Base-by-base conservation (phyloP, 441 rosid species). In the Pelargonium citronellum region DNA sequence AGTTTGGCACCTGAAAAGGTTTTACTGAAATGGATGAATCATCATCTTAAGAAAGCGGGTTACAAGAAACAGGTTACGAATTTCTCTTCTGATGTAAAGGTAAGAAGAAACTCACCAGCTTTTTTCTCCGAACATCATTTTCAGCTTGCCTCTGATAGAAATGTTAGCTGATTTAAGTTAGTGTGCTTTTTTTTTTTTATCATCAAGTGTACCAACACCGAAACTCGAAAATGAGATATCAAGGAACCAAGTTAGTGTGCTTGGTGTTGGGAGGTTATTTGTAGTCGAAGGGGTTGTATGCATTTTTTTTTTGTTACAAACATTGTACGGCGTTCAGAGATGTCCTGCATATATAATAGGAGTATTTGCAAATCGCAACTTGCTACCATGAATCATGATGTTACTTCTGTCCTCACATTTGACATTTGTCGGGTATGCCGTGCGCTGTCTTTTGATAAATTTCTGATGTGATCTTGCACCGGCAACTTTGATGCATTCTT, bases 1-100 rank as follows among this genome's bases (percentile, higher is more conserved):
- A 80, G 90, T 73, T 84, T 95, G 78, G 80, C 94, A 64, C 99
- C 99, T 67, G 99, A 92, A 82, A 95, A 95, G 82, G 92, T 95
- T 78, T 67, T 95, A 69, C 83, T 95, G 43, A 92, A 92, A 79
- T 95, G 99, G 98, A 95, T 95, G 99, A 95, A 95, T 77, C 88
- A 86, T 74, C 99, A 95, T 80, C 78, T 95, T 75, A 92, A 95
- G 87, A 95, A 95, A 84, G 94, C 84, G 70, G 99, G 98, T 53
- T 95, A 95, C 62, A 78, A 69, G 30, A 95, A 92, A 80, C 84
- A 88, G 77, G 97, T 92, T 71, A 86, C 97, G 13, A 95, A 95
- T 78, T 95, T 95, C 79, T 88, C 99, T 53, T 78, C 96, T 63
- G 99, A 95, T 82, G 84, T 95, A 73, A 95, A 95, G 99, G 99